These are phyloP conservation scores for Primulina huaijiensis DNA, from an alignment of 257 asterid genomes.

Conservation along the genomic window DNA sequence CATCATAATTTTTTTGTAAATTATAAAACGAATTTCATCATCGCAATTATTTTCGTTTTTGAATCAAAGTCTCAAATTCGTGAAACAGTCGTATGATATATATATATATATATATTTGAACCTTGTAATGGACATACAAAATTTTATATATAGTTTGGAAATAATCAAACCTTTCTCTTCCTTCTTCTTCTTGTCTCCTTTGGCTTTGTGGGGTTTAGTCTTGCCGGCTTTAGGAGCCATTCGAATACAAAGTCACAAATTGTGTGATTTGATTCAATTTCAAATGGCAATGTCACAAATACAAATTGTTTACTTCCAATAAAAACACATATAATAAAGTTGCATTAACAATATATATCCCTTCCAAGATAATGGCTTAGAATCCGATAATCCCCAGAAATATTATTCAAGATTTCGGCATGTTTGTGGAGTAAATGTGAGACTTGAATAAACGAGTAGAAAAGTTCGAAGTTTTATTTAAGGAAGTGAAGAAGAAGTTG, in stretches of 20 bases:
- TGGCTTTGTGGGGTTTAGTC: conserved; percentile 63
- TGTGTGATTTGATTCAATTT: not conserved
- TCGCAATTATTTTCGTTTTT: too few relatives aligned
- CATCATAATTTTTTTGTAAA: not conserved
- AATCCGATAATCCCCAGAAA: not conserved
- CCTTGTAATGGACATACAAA: too few relatives aligned
- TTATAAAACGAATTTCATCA: too few relatives aligned
- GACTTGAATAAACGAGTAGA: not conserved
- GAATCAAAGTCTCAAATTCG: not conserved
- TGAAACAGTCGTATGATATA: too few relatives aligned
- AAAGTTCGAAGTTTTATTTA: too few relatives aligned
- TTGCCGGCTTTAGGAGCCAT: conserved; percentile 85
- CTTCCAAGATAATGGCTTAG: not conserved
- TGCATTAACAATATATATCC: not conserved
- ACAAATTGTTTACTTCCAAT: too few relatives aligned
- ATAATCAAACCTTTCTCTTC: conserved; percentile 66
- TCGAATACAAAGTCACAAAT: conserved; percentile 6
- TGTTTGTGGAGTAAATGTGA: not conserved
- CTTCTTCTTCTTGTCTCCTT: conserved; percentile 89
- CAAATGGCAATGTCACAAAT: not conserved
- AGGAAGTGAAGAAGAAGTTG: not conserved
- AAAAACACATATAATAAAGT: not conserved
- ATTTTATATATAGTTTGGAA: not conserved
- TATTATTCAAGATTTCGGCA: not conserved
- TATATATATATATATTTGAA: too few relatives aligned